phyloP scores from a whole-genome alignment of 768 basidiomycete species.

The Trametes meyenii region DNA sequence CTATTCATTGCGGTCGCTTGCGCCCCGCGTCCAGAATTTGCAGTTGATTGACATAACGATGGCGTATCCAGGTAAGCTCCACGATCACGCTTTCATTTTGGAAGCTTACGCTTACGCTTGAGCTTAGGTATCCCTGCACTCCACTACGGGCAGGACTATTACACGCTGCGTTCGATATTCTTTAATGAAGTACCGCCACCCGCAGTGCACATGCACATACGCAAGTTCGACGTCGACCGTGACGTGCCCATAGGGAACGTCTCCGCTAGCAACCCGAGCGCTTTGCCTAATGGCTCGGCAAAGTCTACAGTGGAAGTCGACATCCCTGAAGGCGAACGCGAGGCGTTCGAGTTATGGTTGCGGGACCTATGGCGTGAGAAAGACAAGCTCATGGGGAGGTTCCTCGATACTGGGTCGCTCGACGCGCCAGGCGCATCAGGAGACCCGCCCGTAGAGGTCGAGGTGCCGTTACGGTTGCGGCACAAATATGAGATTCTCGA shows the following conservation, averaged over 20 bases:
- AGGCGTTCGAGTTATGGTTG: conserved; percentile 82
- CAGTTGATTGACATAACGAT: conserved; percentile 90
- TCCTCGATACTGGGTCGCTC: conserved; percentile 56
- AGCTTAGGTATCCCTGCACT: conserved; percentile 69
- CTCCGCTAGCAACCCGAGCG: conserved; percentile 39
- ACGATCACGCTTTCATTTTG: not conserved
- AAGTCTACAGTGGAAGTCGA: conserved; percentile 28
- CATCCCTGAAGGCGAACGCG: conserved; percentile 37
- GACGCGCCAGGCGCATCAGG: conserved; percentile 26
- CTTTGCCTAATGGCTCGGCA: conserved; percentile 30
- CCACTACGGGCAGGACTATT: conserved; percentile 86
- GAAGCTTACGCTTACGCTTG: not conserved
- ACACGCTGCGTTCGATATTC: conserved; percentile 90
- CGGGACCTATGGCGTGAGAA: conserved; percentile 82
- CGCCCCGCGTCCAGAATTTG: conserved; percentile 74
- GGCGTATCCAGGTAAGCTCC: conserved; percentile 76
- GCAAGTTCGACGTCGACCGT: conserved; percentile 67
- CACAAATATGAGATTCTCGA: conserved; percentile 57
- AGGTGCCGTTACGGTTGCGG: conserved; percentile 64
- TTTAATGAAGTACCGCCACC: conserved; percentile 81
- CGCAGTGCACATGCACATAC: conserved; percentile 82
- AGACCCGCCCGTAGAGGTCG: conserved; percentile 31
- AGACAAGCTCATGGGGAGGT: conserved; percentile 74
- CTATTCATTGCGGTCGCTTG: conserved; percentile 79
- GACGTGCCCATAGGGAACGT: conserved; percentile 74